Evolutionary conservation across 208 protist species (phyloP).

Genomic region (Naegleria lovaniensis): DNA sequence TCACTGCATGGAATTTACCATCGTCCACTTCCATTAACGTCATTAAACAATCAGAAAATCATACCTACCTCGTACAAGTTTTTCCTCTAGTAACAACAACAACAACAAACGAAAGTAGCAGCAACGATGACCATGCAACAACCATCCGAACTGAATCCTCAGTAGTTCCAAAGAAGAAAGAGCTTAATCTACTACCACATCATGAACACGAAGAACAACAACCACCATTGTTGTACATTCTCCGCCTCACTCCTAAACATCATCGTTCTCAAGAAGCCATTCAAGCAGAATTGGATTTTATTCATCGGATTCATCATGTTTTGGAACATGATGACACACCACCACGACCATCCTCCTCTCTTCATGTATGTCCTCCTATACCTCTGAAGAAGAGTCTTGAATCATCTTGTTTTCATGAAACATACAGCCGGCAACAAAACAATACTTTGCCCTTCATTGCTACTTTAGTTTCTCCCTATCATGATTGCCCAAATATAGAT

Average conservation of each 20-base stretch:
- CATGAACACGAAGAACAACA: too few relatives aligned
- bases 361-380: neutral
- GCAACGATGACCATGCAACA: too few relatives aligned
- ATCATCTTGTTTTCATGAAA: too few relatives aligned
- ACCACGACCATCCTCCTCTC: neutral
- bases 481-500: too few relatives aligned
- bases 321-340: neutral
- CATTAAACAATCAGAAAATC: neutral
- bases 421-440: too few relatives aligned
- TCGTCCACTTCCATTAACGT: neutral
- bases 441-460: neutral
- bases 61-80: neutral
- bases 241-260: neutral
- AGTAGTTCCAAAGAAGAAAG: too few relatives aligned
- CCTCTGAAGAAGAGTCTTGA: too few relatives aligned
- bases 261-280: neutral
- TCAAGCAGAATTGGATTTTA: constrained; percentile 20
- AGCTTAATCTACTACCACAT: too few relatives aligned
- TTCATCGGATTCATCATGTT: neutral
- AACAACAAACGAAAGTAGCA: too few relatives aligned
- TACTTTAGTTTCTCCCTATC: neutral
- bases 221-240: neutral
- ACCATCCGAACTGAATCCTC: too few relatives aligned
- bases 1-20: too few relatives aligned
- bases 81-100: too few relatives aligned